A percentile compares a stretch with the other conserved stretches of the same genome.
Evolutionary conservation across 768 basidiomycete species (phyloP).

Genomic region (Kwoniella pini): DNA sequence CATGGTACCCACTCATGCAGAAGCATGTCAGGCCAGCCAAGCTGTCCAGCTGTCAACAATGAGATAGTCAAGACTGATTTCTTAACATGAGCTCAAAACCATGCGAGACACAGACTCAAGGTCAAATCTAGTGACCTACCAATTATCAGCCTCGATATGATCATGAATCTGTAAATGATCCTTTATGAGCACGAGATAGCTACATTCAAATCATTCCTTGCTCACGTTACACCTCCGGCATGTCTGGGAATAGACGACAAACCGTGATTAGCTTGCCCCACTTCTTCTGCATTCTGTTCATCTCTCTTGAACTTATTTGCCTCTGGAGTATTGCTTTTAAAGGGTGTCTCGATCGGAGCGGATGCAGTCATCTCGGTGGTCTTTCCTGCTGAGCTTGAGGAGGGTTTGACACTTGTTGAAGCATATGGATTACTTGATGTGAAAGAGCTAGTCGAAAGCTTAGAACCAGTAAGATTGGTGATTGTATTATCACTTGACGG

Average conservation of each 20-base stretch:
- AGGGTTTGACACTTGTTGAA: no score
- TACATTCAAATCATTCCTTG: background rate
- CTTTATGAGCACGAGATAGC: background rate
- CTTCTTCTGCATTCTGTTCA: background rate
- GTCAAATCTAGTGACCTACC: conserved; percentile 18
- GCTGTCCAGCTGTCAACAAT: conserved; percentile 23
- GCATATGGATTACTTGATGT: conserved; percentile 8
- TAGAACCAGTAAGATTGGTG: background rate
- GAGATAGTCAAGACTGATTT: conserved; percentile 7
- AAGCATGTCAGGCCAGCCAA: conserved; percentile 37
- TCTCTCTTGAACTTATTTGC: background rate
- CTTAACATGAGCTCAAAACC: background rate
- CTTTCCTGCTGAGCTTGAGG: no score
- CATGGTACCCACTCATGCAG: conserved; percentile 28
- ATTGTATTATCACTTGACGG: background rate
- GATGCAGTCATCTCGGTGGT: no score
- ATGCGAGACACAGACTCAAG: background rate
- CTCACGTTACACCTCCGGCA: conserved; percentile 23
- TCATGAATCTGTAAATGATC: conserved; percentile 17
- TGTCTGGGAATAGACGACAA: conserved; percentile 24
- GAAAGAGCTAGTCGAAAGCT: background rate
- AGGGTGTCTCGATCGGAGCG: no score
- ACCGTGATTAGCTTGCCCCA: conserved; percentile 15
- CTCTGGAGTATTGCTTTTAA: background rate
- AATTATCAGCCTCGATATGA: conserved; percentile 30